Percentiles rank a stretch among this genome's conserved stretches.
Evolutionary conservation across 345 rosid genomes (phyloP).

Genomic region (Ailanthus altissimus): DNA sequence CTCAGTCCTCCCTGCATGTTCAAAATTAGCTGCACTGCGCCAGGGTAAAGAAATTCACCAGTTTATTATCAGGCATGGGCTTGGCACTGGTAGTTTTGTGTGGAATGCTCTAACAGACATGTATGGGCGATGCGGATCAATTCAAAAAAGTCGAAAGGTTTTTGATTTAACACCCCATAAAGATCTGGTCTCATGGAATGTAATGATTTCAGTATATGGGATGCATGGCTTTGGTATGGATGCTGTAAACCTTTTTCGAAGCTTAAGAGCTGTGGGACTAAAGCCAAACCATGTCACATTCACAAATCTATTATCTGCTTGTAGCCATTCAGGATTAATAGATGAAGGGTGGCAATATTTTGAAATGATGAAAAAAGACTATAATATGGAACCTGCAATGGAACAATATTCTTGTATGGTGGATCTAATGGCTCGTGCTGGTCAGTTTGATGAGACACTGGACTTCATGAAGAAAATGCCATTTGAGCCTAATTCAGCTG

Average conservation of each 20-base stretch:
- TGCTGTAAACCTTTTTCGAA: conserved; percentile 32
- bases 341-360: conserved; percentile 32
- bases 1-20: conserved; percentile 44
- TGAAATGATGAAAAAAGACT: conserved; percentile 24
- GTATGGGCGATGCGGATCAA: conserved; percentile 36
- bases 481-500: conserved; percentile 30
- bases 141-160: conserved; percentile 25
- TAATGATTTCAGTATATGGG: conserved; percentile 35
- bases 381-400: conserved; percentile 10
- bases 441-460: conserved; percentile 7
- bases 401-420: conserved; percentile 19
- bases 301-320: conserved; percentile 25
- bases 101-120: conserved; percentile 30
- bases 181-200: conserved; percentile 34
- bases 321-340: conserved; percentile 34
- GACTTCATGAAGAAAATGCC: conserved; percentile 17
- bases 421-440: conserved; percentile 19
- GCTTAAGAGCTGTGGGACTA: conserved; percentile 26
- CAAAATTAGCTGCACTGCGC: conserved; percentile 37
- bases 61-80: conserved; percentile 36
- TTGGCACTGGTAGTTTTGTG: conserved; percentile 25
- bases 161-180: conserved; percentile 28
- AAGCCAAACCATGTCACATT: conserved; percentile 14
- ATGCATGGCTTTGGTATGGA: conserved; percentile 33
- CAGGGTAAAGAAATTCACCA: conserved; percentile 49